Evolutionary conservation across 2,329 filamentous ascomycete genomes (phyloP).

Genomic region (Exophiala dermatitidis): DNA sequence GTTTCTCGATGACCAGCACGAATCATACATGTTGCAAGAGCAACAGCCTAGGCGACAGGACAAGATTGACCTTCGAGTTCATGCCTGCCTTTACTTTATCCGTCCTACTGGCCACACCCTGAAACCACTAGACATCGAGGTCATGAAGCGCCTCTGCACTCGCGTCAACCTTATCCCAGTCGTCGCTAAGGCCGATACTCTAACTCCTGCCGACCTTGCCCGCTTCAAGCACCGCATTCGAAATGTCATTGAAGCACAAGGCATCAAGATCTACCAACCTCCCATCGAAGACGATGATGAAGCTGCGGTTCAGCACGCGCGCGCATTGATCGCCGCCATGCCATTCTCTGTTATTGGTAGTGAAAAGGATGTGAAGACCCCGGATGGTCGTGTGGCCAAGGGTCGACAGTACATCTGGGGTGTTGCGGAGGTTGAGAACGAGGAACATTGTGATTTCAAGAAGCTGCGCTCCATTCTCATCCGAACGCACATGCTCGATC

Average conservation of each 20-base stretch:
- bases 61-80: conserved; percentile 98
- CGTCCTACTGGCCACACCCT: conserved; percentile 95
- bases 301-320: conserved; percentile 87
- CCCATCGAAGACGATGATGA: conserved; percentile 98
- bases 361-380: conserved; percentile 97
- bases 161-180: conserved; percentile 98
- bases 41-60: conserved; percentile 95
- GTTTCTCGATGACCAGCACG: conserved; percentile 99
- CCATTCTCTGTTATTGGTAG: conserved; percentile 98
- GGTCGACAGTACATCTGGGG: conserved; percentile 98
- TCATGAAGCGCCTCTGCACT: conserved; percentile 98
- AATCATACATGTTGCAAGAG: conserved; percentile 99
- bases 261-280: conserved; percentile 99
- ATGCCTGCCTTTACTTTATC: conserved; percentile 98
- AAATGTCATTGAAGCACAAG: conserved; percentile 92
- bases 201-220: conserved; percentile 83
- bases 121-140: conserved; percentile 98
- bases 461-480: conserved; percentile 98
- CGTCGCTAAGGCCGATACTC: conserved; percentile 95
- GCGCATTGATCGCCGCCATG: conserved; percentile 92
- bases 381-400: conserved; percentile 94
- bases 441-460: conserved; percentile 99
- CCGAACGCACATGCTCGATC: conserved; percentile 98
- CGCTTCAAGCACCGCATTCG: conserved; percentile 95
- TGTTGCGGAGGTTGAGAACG: conserved; percentile 98